phyloP scores from a whole-genome alignment of 495 filamentous ascomycete genomes.

The Oidiodendron maius region DNA sequence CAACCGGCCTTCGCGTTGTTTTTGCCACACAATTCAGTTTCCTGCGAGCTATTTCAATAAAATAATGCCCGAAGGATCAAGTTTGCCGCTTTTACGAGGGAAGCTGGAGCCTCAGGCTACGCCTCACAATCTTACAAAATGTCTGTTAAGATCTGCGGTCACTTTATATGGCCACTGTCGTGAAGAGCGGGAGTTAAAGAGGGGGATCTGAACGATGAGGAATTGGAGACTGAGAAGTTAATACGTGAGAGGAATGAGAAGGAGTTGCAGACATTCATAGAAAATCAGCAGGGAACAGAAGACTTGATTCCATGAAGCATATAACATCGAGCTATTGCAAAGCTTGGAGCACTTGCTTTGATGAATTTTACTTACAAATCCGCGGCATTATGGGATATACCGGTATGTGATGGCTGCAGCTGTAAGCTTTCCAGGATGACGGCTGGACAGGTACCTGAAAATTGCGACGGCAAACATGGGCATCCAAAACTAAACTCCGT shows the following conservation, averaged over 20 bases:
- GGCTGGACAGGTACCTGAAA: no score
- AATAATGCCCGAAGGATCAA: no score
- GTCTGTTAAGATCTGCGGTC: no score
- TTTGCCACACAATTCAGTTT: no score
- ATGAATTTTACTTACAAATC: background rate
- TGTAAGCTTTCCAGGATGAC: no score
- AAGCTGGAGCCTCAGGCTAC: no score
- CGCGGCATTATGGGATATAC: background rate
- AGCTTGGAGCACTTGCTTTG: background rate
- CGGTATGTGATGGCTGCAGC: background rate
- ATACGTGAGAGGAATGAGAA: slow-evolving; percentile 11
- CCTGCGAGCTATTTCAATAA: no score
- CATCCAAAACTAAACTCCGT: slow-evolving; percentile 63
- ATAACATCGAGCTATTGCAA: background rate
- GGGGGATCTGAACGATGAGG: slow-evolving; percentile 9
- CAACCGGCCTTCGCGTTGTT: no score
- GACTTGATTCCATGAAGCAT: slow-evolving; percentile 1
- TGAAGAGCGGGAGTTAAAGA: background rate
- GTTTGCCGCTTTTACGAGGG: no score
- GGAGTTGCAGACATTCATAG: slow-evolving; percentile 6
- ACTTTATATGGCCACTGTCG: background rate
- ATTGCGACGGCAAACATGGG: no score
- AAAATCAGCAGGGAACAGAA: slow-evolving; percentile 3
- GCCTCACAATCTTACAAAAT: no score
- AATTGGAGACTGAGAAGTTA: slow-evolving; percentile 8